A percentile compares a stretch with the other conserved stretches of the same genome.
Conservation (phyloP, 441 rosid species). For the Brassica balearica region DNA sequence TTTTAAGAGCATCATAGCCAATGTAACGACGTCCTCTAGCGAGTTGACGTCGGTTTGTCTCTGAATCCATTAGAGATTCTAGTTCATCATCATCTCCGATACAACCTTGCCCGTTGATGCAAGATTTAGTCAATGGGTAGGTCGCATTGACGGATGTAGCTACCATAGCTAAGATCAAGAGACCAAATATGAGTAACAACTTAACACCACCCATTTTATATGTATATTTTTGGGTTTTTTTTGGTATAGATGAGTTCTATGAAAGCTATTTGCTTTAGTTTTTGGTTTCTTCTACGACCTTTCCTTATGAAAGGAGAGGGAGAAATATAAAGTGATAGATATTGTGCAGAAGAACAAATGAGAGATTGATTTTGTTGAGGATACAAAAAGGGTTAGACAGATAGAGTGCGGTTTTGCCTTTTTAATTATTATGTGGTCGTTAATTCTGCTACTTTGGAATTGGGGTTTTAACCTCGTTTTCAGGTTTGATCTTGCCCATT, state of each 20-base stretch:
- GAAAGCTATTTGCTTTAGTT: background rate
- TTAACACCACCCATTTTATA: slow-evolving; percentile 47
- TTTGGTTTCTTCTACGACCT: slow-evolving; percentile 44
- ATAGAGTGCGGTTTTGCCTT: background rate
- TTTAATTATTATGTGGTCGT: slow-evolving; percentile 35
- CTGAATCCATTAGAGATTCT: slow-evolving; percentile 53
- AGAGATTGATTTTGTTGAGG: slow-evolving; percentile 29
- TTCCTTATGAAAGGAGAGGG: slow-evolving; percentile 47
- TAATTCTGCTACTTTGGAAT: slow-evolving; percentile 30
- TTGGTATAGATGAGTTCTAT: background rate
- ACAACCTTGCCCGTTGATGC: slow-evolving; percentile 39
- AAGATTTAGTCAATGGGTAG: slow-evolving; percentile 41
- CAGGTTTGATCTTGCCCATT: slow-evolving; percentile 28
- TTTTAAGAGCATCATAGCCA: slow-evolving; percentile 51
- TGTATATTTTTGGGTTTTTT: background rate
- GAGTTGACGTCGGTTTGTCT: slow-evolving; percentile 54
- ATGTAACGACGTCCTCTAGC: slow-evolving; percentile 47
- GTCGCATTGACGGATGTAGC: slow-evolving; percentile 40
- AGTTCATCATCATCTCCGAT: slow-evolving; percentile 38
- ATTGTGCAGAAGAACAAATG: slow-evolving; percentile 34
- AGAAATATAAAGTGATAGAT: slow-evolving; percentile 33
- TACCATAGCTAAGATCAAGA: slow-evolving; percentile 49
- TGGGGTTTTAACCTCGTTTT: slow-evolving; percentile 39
- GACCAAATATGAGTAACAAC: slow-evolving; percentile 45
- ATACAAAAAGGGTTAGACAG: slow-evolving; percentile 39